Base-by-base conservation (phyloP, 169 alveolate genomes). In the Plasmodium gallinaceum region DNA sequence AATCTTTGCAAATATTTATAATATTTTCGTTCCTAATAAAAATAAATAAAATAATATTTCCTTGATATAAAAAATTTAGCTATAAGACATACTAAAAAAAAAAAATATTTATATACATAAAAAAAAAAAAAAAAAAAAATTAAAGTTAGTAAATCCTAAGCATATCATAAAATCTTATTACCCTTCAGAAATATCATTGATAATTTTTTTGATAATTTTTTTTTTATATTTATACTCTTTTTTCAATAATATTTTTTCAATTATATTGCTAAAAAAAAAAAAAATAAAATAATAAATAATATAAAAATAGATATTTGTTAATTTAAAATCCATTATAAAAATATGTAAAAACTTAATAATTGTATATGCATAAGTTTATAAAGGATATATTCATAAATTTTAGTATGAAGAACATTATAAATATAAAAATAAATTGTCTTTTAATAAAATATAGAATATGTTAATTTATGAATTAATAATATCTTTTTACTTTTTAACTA, bases 1-100 rank as follows among this genome's bases (percentile, higher is more conserved):
- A 70, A 57, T 83, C 91, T 69, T 83, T 83, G 62, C 91, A 83
- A 69, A 83, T 83, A 26, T 26, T 65, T 66, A 78, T 78, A 43
- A 78, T 78, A 72, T 52, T 78, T 6, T 78, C 89, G 22, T 78
- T 78, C 57, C 89, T 78, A 69, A 12, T 39, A 58, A 64, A 7
- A 4, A 7, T 14, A 32, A 39, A 65, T 32, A n/a, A 39, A 65
- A 65, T 42, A 39, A 62, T 7, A 32, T 22, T 5, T n/a, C n/a
- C 0, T 9, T 14, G 5, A 5, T 2, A 14, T 2, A 48, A 1
- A 48, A 48, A 48, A 14, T 1, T 10, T 14, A 48, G 20, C 58
- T 14, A 48, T 14, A 48, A 2, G 5, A 14, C 5, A 48, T 48
- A 48, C 58, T 32, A 32, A 32, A 32, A 32, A 32, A 32, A 32